Evolutionary conservation across 1,284 basidiomycete species (phyloP), one percentile per base, ranked within the genome.

Genomic region (Fomes fomentarius): DNA sequence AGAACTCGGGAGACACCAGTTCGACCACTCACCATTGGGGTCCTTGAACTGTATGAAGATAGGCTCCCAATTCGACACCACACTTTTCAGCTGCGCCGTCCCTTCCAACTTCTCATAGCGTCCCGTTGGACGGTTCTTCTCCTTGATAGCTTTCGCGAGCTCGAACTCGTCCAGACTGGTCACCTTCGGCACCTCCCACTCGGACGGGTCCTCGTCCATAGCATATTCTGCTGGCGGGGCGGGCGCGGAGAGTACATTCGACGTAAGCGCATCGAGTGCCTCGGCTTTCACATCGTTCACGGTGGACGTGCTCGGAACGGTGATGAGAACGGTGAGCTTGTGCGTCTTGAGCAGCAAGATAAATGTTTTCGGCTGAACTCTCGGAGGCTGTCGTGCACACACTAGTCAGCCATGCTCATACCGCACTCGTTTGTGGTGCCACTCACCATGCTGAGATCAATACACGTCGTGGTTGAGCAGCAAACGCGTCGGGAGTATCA

Each of bases 271-370:
- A 2, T 79, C 79, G 1, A 89, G 66, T 0, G 78, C 81, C 42
- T 89, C 85, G 28, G 74, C 69, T 68, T 91, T 91, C 41, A 91
- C 64, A 17, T 74, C 71, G 15, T 70, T 74, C 63, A 92, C 74
- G 6, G 80, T 82, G 11, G 76, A 77, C 17, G 76, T 76, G 24
- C 80, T 82, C 38, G 76, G 71, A 10, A 78, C 75, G 3, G 84
- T 81, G 54, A 87, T 69, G 61, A 87, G 76, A 60, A 89, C 73
- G 6, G 84, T 84, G 47, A 87, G 71, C 62, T 81, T 88, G 72
- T 90, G 86, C 0, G 87, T 86, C 63, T 87, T 89, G 58, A 91
- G 67, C 24, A 82, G 74, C 17, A 91, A 66, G 42, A 88, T 82
- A 69, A 84, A 83, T 43, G 81, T 74, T 70, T 85, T 89, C 3